Conservation (phyloP, 2,329 filamentous ascomycete species). For the Sporothrix globosa region DNA sequence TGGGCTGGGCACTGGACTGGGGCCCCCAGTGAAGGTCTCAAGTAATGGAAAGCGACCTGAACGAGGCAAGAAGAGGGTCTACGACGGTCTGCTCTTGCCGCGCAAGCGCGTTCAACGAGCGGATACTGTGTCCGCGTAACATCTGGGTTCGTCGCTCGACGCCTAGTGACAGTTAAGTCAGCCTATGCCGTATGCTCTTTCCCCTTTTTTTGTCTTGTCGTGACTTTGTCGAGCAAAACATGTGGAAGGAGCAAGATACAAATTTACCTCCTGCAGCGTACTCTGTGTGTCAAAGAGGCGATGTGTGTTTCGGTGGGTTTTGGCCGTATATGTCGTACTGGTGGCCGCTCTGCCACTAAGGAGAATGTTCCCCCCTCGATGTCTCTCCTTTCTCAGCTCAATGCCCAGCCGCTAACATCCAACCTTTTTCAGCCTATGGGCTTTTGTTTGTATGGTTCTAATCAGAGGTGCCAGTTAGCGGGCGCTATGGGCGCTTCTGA, state of each 20-base stretch:
- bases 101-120: background rate
- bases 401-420: conserved; percentile 25
- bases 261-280: too few relatives aligned
- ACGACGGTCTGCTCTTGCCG: conserved; percentile 5
- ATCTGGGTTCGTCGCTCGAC: background rate
- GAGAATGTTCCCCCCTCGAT: background rate
- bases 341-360: background rate
- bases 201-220: background rate
- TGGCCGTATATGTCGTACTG: background rate
- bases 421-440: background rate
- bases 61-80: conserved; percentile 13
- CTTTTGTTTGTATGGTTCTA: background rate
- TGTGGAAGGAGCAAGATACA: too few relatives aligned
- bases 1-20: background rate
- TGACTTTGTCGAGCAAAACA: too few relatives aligned
- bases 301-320: too few relatives aligned
- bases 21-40: background rate
- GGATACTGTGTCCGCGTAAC: background rate
- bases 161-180: too few relatives aligned
- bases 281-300: too few relatives aligned
- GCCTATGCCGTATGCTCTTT: background rate
- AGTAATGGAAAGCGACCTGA: background rate
- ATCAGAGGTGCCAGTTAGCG: background rate
- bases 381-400: background rate
- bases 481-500: background rate